Base-by-base conservation (phyloP, 192 early-diverging fungal genomes). In the Coemansia sp. region DNA sequence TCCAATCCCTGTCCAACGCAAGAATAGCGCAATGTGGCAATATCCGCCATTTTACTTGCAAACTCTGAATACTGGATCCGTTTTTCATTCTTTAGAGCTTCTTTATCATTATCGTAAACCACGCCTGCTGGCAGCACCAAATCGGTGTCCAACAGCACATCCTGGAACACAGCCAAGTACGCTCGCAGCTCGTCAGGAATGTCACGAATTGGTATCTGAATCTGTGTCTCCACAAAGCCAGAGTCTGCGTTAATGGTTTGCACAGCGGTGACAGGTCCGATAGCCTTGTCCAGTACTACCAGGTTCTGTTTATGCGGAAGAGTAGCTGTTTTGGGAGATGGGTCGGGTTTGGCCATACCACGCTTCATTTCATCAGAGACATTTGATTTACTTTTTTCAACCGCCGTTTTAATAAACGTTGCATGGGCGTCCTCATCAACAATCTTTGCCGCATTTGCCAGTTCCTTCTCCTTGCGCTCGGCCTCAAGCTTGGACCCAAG, bases 101-200 rank as follows among this genome's bases (percentile, higher is more conserved):
- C 12, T 4, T 26, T 36, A 1, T 69, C 67, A 1, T 54, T 67
- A 18, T 84, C 68, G 10, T 77, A 75, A 1, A 65, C 6, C 0
- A 82, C 43, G 18, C 73, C 78, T 13, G 78, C 78, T 5, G 88
- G 86, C 16, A 87, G 76, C 18, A 65, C 43, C 36, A 88, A 52
- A 36, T 86, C 77, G 15, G 79, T 79, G 63, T 87, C 76, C 63
- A 93, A 88, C 19, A 93, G 41, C 13, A 92, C 74, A 57, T 91
- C 92, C 45, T 91, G 88, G 78, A 93, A 92, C 46, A 94, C 75
- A 15, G 88, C 85, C 40, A 94, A 62, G 74, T 87, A 92, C 8
- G 88, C 86, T 8, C 88, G 87, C 21, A 91, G 81, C 22, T 80
- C 66, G 19, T 82, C 83, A 16, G 88, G 85, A 0, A 95, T 62